Evolutionary conservation across 257 asterid species (phyloP).

Genomic region (Thymus quinquecostatus): DNA sequence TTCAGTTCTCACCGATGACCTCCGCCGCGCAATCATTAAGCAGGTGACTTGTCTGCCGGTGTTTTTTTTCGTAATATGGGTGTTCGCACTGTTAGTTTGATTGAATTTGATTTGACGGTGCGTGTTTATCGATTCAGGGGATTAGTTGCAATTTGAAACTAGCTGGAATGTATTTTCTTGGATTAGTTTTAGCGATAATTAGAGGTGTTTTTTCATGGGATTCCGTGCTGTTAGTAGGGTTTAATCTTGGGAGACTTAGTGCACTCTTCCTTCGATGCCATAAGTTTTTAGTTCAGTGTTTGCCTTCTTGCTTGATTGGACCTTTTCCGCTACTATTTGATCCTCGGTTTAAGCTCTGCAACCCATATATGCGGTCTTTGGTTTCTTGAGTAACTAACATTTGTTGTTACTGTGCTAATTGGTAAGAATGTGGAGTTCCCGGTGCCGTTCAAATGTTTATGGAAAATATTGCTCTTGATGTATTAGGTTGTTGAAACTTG

Average conservation of each 20-base stretch:
- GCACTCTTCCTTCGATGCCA: neutral
- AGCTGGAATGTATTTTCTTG: neutral
- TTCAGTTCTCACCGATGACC: slow-evolving; percentile 57
- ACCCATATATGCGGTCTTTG: slow-evolving; percentile 9
- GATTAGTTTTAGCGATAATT: slow-evolving; percentile 7
- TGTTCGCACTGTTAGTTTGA: neutral
- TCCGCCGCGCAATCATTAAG: slow-evolving; percentile 70
- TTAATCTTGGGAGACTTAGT: slow-evolving; percentile 20
- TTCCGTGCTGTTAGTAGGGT: slow-evolving; percentile 24
- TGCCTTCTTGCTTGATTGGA: slow-evolving; percentile 8
- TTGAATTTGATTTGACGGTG: neutral
- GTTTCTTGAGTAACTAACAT: slow-evolving; percentile 9
- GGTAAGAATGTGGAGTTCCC: slow-evolving; percentile 3
- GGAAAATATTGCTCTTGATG: neutral
- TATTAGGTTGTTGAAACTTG: neutral
- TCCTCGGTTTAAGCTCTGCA: slow-evolving; percentile 5
- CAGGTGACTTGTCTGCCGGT: slow-evolving; percentile 49
- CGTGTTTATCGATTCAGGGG: neutral
- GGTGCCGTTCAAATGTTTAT: neutral
- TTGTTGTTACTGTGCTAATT: neutral
- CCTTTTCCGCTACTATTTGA: neutral
- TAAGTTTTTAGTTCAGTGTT: neutral
- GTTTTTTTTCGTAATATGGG: neutral
- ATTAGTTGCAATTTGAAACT: slow-evolving; percentile 15
- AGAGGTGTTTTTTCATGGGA: slow-evolving; percentile 7